Base-by-base conservation (phyloP, 352 stramenopile species). In the Phytophthora quininea region DNA sequence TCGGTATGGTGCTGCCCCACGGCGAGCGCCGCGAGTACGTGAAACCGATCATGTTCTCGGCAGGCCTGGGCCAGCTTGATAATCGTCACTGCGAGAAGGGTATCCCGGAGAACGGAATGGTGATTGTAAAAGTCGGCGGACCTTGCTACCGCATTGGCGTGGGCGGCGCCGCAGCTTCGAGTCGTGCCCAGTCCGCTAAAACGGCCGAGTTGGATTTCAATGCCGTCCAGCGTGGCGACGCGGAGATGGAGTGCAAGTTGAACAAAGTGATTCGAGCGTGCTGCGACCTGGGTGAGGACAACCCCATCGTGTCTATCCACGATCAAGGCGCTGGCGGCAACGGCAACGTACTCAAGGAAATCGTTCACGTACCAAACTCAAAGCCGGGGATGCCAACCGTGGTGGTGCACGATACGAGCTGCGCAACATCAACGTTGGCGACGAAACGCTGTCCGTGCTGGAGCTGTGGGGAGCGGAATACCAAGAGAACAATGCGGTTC, bases 11-110 rank as follows among this genome's bases (percentile, higher is more conserved):
- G 19, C 74, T 99, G 37, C 90, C 93, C 0, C 93, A 85, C 51
- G 96, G 96, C 37, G 90, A 98, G 64, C 86, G 97, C n/a, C 96
- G 93, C 67, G 97, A 99, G 73, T 99, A 98, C 92, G 93, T 99
- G 67, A 99, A 99, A 80, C 97, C 97, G 27, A 99, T 99, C 74
- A 99, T 99, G 97, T 99, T 99, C 65, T 98, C 94, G 54, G 96
- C 96, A 1, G 97, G 97, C 50, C 80, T 99, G 14, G 97, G 97
- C 24, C 88, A 97, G 62, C 79, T 99, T 49, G 96, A 99, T 64
- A 92, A 71, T 14, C 71, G 79, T 27, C 97, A 99, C 76, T 86
- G 86, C 33, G 67, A 63, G 15, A 99, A 99, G 78, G 96, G 91
- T 12, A 86, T 90, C 67, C 91, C 97, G 0, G 95, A 98, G 64